Evolutionary conservation across 2,329 filamentous ascomycete species (phyloP).

Genomic region (Dactylellina sp.): DNA sequence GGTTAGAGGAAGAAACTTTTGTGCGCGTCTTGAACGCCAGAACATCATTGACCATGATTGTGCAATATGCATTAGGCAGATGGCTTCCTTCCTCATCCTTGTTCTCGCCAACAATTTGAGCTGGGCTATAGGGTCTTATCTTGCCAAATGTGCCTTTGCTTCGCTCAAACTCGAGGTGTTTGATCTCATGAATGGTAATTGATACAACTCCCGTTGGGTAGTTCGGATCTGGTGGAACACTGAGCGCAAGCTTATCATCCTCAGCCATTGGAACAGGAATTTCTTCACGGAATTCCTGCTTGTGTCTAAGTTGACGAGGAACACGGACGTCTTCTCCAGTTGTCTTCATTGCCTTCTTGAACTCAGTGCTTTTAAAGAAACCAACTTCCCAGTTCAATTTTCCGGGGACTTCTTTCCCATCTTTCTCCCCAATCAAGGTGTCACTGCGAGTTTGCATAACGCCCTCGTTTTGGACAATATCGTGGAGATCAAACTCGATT

Average conservation of each 20-base stretch:
- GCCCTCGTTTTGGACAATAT: constrained; percentile 92
- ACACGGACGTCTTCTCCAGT: constrained; percentile 85
- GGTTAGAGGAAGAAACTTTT: constrained; percentile 92
- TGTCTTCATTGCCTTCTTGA: constrained; percentile 84
- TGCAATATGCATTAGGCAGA: constrained; percentile 92
- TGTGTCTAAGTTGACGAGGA: constrained; percentile 76
- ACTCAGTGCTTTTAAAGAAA: constrained; percentile 90
- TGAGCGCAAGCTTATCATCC: constrained; percentile 84
- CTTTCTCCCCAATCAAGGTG: constrained; percentile 82
- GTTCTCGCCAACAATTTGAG: constrained; percentile 74
- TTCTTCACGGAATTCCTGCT: constrained; percentile 85
- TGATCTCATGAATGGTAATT: constrained; percentile 90
- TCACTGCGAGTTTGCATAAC: constrained; percentile 92
- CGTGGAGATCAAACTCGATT: constrained; percentile 82
- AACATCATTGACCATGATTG: constrained; percentile 88
- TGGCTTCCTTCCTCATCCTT: constrained; percentile 84
- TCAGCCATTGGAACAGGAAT: constrained; percentile 79
- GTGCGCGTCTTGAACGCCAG: constrained; percentile 83
- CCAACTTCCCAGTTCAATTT: constrained; percentile 96
- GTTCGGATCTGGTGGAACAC: constrained; percentile 93
- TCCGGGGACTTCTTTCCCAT: constrained; percentile 88
- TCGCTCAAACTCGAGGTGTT: constrained; percentile 91
- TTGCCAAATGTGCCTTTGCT: constrained; percentile 86
- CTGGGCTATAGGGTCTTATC: constrained; percentile 57
- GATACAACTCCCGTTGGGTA: constrained; percentile 93